phyloP scores from a whole-genome alignment of 441 rosid species.

The Mallotus repandus region DNA sequence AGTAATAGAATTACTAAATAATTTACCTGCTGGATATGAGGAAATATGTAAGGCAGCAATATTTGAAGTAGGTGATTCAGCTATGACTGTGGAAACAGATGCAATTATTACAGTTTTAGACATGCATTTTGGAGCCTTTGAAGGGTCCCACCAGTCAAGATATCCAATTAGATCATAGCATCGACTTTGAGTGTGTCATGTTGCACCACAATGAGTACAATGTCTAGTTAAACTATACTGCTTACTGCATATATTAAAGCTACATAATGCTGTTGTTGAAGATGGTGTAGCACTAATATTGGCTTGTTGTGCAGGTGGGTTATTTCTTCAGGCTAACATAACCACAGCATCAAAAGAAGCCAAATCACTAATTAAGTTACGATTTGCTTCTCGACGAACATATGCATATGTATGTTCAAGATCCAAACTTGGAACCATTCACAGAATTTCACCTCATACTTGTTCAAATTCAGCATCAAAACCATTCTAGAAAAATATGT shows the following conservation, averaged over 20 bases:
- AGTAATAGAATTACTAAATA: too few species aligned
- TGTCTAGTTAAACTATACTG: neutral
- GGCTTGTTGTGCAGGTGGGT: neutral
- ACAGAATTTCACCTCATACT: conserved; percentile 5
- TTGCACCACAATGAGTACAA: neutral
- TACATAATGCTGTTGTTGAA: too few species aligned
- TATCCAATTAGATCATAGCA: too few species aligned
- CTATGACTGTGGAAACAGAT: neutral
- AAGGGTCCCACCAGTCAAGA: too few species aligned
- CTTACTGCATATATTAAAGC: neutral
- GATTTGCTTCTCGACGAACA: conserved; percentile 11
- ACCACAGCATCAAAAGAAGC: neutral
- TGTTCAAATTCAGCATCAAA: conserved; percentile 15
- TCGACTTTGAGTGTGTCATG: conserved; percentile 1
- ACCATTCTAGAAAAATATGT: conserved; percentile 16
- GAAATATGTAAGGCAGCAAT: neutral
- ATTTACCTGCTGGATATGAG: neutral
- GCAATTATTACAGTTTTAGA: too few species aligned
- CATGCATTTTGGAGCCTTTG: too few species aligned
- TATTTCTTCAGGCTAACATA: neutral
- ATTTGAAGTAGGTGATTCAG: neutral
- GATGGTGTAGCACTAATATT: too few species aligned
- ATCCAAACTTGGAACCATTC: conserved; percentile 14
- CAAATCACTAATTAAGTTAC: neutral
- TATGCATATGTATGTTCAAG: conserved; percentile 14